Conservation (phyloP, 2,329 filamentous ascomycete genomes). For the Zasmidium citrigriseum region DNA sequence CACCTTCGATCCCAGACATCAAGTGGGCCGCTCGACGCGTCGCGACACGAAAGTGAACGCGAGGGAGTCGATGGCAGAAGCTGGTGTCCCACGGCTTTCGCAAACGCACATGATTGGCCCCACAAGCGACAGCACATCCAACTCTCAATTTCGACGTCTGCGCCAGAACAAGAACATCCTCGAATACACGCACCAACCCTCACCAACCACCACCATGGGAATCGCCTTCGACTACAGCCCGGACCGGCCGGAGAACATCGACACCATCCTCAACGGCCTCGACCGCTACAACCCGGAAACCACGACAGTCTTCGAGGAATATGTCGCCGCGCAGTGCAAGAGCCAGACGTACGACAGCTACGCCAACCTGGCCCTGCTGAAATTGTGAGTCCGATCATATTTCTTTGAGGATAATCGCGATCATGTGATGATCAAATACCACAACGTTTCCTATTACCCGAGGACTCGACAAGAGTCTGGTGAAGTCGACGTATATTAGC, state of each 20-base stretch:
- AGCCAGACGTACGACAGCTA: conserved; percentile 93
- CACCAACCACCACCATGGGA: conserved; percentile 39
- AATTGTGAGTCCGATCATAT: conserved; percentile 72
- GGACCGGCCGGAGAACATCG: conserved; percentile 89
- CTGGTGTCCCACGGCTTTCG: no score
- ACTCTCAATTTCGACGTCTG: conserved; percentile 9
- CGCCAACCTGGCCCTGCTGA: conserved; percentile 91
- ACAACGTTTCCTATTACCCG: conserved; percentile 99
- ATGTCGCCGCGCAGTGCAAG: conserved; percentile 93
- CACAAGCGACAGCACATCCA: background rate
- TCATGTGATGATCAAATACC: conserved; percentile 75
- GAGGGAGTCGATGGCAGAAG: no score
- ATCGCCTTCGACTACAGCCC: conserved; percentile 80
- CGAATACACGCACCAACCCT: background rate
- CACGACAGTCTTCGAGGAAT: conserved; percentile 88
- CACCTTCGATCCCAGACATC: no score
- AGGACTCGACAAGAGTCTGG: conserved; percentile 53
- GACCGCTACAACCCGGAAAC: conserved; percentile 99
- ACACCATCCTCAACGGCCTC: conserved; percentile 91
- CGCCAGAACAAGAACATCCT: conserved; percentile 2
- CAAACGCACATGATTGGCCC: no score
- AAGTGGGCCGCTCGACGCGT: no score
- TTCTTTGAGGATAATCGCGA: conserved; percentile 9
- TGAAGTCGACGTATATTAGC: conserved; percentile 72
- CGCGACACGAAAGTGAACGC: no score